Evolutionary conservation across 306 rosid species (phyloP), one percentile per base, ranked within the genome.

Genomic region (Castanea crenata): DNA sequence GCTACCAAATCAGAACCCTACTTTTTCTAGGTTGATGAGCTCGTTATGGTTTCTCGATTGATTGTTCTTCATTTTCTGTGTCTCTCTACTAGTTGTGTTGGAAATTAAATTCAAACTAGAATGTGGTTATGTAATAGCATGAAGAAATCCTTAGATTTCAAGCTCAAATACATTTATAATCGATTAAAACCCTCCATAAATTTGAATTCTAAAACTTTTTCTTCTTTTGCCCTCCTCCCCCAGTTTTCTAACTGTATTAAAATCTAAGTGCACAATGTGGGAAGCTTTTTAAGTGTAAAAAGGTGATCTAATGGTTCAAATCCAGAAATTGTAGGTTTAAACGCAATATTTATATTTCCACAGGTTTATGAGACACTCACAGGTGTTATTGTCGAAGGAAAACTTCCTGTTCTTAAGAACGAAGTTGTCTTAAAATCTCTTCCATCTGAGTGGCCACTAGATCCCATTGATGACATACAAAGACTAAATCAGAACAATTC

Each of bases 311-410:
- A 67, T 32, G 21, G n/a, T 18, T 70, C 14, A 68, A 78, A 58
- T 73, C 76, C 23, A 54, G 41, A 46, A 55, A 31, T 46, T 61
- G 49, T 1, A 27, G 57, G 56, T 21, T 80, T 59, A 76, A 71
- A 76, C 78, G 31, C 41, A 74, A 31, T 57, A 56, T 55, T 58
- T 61, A 67, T 62, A 68, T 82, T 74, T 70, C 13, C 69, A 73
- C 83, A 94, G 98, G 93, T 94, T 82, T 94, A 94, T 71, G 98
- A 94, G 91, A 87, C 90, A 23, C 83, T 94, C 25, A 91, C 98
- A 0, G 98, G 98, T 51, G 93, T 94, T 65, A 87, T 76, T 83
- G 98, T 94, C 73, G 92, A 92, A 85, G 97, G 93, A 83, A 91
- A 91, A 77, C 86, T 86, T 75, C 83, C 83, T 35, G 81, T 81